Evolutionary conservation across 257 asterid genomes (phyloP), one percentile per base, ranked within the genome.

Genomic region (Echites panduratus): DNA sequence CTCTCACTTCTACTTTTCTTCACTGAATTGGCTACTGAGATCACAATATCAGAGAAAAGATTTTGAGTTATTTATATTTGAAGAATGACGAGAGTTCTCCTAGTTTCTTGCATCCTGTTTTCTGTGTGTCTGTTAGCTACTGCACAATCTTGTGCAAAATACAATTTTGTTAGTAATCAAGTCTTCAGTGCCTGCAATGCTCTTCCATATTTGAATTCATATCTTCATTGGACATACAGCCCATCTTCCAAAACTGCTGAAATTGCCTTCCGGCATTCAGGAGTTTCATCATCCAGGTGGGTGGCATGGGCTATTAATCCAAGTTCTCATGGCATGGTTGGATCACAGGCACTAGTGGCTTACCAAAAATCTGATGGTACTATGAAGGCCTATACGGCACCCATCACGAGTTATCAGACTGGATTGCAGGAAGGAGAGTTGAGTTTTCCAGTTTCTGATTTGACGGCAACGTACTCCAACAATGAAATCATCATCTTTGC

Each of bases 241-340:
- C 83, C 74, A 12, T 71, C 97, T 1, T 75, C 90, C 19, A 82
- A 79, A 47, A 82, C 87, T 0, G 89, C 77, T 3, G 73, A 79
- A 72, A 86, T 93, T 14, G 98, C 92, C 5, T 93, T 83, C 70
- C 84, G 97, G 29, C 88, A 78, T 53, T 0, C 85, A 0, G 86
- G 85, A 4, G 75, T 78, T 8, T 70, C 89, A 7, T 17, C 92
- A 19, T 76, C 91, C 1, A 80, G 85, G 44, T 93, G 97, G 96
- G 86, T 81, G 26, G 96, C 98, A 20, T 93, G 97, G 97, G 98
- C 90, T 7, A 77, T 93, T 9, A 93, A 93, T 57, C 98, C 96
- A 0, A 79, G 38, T 43, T 80, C 90, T 11, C 74, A 70, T 13
- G 97, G 98, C 50, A 90, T 93, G 98, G 83, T 78, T 26, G 96